A percentile compares a stretch with the other conserved stretches of the same genome.
Evolutionary conservation across 2,329 filamentous ascomycete genomes (phyloP).

Genomic region (Microsporum ferrugineum): DNA sequence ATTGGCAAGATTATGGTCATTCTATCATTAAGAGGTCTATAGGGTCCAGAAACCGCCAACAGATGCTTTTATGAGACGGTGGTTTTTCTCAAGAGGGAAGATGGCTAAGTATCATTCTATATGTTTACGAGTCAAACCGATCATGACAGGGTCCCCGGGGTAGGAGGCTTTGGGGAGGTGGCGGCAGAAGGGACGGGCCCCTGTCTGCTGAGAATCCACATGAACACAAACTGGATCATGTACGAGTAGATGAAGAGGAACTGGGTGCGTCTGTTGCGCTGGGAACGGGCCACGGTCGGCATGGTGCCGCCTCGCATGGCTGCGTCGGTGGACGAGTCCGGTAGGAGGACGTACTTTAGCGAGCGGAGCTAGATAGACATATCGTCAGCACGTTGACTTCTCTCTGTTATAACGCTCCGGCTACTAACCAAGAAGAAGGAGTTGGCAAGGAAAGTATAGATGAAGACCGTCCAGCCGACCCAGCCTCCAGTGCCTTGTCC

Average conservation of each 20-base stretch:
- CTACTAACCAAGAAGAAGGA: slow-evolving; percentile 80
- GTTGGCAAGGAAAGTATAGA: slow-evolving; percentile 87
- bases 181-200: slow-evolving; percentile 29
- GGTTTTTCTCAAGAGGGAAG: background rate
- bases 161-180: background rate
- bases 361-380: slow-evolving; percentile 60
- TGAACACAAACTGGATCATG: slow-evolving; percentile 83
- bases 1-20: background rate
- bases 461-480: slow-evolving; percentile 78
- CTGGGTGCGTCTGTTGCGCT: slow-evolving; percentile 77
- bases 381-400: background rate
- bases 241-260: slow-evolving; percentile 94
- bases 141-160: background rate
- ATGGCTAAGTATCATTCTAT: background rate
- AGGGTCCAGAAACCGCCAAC: background rate
- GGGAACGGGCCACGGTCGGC: slow-evolving; percentile 66
- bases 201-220: slow-evolving; percentile 63
- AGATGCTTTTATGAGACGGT: background rate
- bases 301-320: slow-evolving; percentile 49
- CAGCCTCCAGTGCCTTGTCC: slow-evolving; percentile 75
- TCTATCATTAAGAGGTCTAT: background rate
- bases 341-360: slow-evolving; percentile 87
- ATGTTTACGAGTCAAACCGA: background rate
- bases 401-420: background rate
- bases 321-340: slow-evolving; percentile 60